Conservation (phyloP, 2,329 filamentous ascomycete genomes). For the Aspergillus arachidicola region DNA sequence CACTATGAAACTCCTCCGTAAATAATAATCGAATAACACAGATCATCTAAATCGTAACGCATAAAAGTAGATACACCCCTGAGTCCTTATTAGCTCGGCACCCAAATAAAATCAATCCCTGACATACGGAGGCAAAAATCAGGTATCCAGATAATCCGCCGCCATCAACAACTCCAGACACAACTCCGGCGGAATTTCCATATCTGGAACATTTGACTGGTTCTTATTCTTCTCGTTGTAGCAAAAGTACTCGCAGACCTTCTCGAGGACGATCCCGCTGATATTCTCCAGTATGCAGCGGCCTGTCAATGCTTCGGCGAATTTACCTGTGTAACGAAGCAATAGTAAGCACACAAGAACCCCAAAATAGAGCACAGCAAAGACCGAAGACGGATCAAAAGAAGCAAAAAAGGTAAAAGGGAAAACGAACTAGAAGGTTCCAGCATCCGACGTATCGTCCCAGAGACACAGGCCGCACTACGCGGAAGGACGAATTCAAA, state of each 20-base stretch:
- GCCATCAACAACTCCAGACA: conserved; percentile 68
- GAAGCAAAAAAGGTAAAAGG: not conserved
- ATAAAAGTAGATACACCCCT: not conserved
- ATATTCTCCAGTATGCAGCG: conserved; percentile 63
- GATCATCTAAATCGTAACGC: not conserved
- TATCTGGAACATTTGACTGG: conserved; percentile 63
- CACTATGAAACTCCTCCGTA: not conserved
- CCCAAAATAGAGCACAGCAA: not conserved
- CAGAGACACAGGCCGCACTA: conserved; percentile 62
- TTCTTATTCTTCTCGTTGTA: conserved; percentile 68
- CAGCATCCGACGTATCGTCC: conserved; percentile 65
- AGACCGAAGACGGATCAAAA: not conserved
- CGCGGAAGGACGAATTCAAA: conserved; percentile 67
- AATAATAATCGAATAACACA: not conserved
- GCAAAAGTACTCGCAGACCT: conserved; percentile 71
- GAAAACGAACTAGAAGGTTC: conserved; percentile 49
- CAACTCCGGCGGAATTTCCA: conserved; percentile 67
- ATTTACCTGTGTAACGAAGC: conserved; percentile 52
- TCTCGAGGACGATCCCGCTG: conserved; percentile 65
- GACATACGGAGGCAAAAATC: not conserved
- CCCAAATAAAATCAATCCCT: not conserved
- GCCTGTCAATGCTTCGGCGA: conserved; percentile 62
- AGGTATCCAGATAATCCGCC: conserved; percentile 65
- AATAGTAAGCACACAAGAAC: conserved; percentile 6
- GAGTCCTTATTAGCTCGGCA: not conserved